These are phyloP conservation scores for Trichosporon inkin DNA, from an alignment of 1,284 basidiomycete genomes.

Conservation along the genomic window DNA sequence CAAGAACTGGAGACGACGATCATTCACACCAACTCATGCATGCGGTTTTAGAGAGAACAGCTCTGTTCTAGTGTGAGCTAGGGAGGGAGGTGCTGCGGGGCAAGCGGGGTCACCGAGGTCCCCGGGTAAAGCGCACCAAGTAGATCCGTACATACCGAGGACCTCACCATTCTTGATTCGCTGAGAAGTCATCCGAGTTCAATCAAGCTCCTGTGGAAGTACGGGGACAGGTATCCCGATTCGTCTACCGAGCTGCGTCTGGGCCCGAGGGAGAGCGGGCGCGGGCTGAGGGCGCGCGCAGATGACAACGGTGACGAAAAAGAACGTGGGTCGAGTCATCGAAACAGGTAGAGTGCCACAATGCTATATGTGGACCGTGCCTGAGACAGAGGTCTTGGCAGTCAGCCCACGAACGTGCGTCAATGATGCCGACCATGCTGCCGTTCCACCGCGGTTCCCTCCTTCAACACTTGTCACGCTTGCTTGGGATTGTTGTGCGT, in stretches of 20 bases:
- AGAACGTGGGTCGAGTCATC: neutral
- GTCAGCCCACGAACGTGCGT: conserved; percentile 1
- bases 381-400: conserved; percentile 4
- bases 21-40: neutral
- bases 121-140: neutral
- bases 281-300: too few species aligned
- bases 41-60: neutral
- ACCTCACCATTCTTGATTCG: neutral
- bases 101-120: neutral
- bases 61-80: neutral
- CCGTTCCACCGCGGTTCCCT: neutral
- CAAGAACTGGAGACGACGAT: neutral
- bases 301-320: neutral
- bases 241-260: neutral
- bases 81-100: neutral
- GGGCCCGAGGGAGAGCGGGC: neutral
- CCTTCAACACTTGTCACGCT: neutral
- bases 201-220: neutral
- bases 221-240: neutral
- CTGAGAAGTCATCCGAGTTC: neutral
- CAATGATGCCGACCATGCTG: neutral
- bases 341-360: neutral
- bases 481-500: too few species aligned
- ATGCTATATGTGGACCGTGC: neutral
- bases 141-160: conserved; percentile 1